phyloP scores from a whole-genome alignment of 352 stramenopile species.

The Phytophthora capsici region DNA sequence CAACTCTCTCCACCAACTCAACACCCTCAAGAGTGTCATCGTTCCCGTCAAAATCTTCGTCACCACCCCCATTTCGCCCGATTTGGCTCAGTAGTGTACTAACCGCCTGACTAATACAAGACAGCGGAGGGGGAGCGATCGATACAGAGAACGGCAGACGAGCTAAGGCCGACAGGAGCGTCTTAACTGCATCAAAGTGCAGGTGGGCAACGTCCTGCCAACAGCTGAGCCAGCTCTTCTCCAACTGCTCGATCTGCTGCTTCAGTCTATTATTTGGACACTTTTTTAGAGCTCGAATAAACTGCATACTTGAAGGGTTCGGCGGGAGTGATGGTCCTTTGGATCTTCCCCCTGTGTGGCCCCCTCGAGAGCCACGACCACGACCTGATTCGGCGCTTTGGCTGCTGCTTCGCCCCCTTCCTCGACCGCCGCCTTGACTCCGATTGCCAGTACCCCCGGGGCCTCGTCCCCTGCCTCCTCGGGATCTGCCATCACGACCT shows the following conservation, averaged over 20 bases:
- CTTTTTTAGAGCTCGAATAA: conserved; percentile 49
- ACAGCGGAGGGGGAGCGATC: conserved; percentile 40
- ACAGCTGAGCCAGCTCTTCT: conserved; percentile 53
- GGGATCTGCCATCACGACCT: conserved; percentile 17
- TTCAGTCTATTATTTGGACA: conserved; percentile 54
- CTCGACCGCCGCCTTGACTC: conserved; percentile 10
- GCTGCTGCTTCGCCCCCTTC: not conserved
- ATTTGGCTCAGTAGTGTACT: conserved; percentile 31
- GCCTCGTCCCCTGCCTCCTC: conserved; percentile 16
- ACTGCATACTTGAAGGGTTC: conserved; percentile 48
- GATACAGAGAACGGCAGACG: conserved; percentile 52
- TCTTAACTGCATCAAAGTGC: conserved; percentile 41
- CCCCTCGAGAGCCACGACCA: not conserved
- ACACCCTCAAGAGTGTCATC: conserved; percentile 43
- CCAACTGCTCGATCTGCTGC: conserved; percentile 36
- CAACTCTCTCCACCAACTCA: conserved; percentile 51
- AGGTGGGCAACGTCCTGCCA: conserved; percentile 51
- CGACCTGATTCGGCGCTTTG: conserved; percentile 3
- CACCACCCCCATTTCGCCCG: conserved; percentile 2
- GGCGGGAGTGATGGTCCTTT: conserved; percentile 1
- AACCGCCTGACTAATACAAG: conserved; percentile 40
- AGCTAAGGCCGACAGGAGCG: conserved; percentile 54
- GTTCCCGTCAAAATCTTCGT: conserved; percentile 43
- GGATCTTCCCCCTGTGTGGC: not conserved
- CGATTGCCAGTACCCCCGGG: not conserved